Base-by-base conservation (phyloP, 768 basidiomycete genomes). In the Kwoniella mangroviensis region DNA sequence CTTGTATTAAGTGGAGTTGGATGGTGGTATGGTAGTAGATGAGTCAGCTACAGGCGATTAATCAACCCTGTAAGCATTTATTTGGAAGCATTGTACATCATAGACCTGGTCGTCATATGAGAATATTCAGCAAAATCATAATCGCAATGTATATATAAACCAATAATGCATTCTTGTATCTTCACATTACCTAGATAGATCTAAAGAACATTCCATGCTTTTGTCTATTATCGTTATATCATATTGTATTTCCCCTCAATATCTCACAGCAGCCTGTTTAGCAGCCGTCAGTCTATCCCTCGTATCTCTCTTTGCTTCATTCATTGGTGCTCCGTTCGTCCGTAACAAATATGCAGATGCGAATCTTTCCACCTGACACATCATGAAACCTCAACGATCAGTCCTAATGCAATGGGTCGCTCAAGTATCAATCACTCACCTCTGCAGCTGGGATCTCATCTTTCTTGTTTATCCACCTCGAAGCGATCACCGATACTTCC, bases 391-490 rank as follows among this genome's bases (percentile, higher is more conserved):
- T 34, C 34, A 7, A 34, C 34, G 9, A 34, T 34, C 34, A 34
- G 34, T 7, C 9, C 34, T 6, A 7, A 6, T 34, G 3, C 6
- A 7, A 34, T 7, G 4, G 34, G 34, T 34, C 6, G 34, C 6
- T 7, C 34, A 34, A 7, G 9, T 34, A 40, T 11, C 4, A 4
- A 12, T 10, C 5, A 69, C 63, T 66, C 54, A 83, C 80, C 57
- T 83, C 80, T 4, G 81, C 79, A 17, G 79, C 80, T 12, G 83
- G 84, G 45, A 84, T 81, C 12, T 71, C 63, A 1, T 70, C 73
- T 41, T 76, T 72, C 22, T 79, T 76, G 5, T 63, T 15, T 19
- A 80, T 70, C 84, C 84, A 84, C 40, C 69, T n/a, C 1, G 72
- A 54, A 22, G 77, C 65, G n/a, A 84, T 58, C 3, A 73, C 65